These are phyloP conservation scores for Myriosclerotinia duriaeana DNA, from an alignment of 2,329 filamentous ascomycete genomes.

Conservation along the genomic window DNA sequence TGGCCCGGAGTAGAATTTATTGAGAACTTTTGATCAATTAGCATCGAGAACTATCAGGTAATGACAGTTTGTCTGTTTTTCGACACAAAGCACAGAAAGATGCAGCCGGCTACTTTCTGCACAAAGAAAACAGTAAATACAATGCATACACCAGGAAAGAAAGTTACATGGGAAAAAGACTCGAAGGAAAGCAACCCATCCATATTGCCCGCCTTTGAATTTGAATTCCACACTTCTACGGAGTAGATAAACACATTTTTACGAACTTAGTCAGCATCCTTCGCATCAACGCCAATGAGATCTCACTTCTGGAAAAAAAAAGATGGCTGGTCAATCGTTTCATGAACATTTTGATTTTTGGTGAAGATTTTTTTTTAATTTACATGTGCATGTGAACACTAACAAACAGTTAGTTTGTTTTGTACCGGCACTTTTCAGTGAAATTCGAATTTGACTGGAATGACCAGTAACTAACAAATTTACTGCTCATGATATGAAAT, in stretches of 20 bases:
- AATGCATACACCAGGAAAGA: neutral
- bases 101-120: neutral
- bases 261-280: neutral
- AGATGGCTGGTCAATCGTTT: too few relatives aligned
- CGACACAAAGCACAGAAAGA: neutral
- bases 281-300: neutral
- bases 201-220: neutral
- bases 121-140: slow-evolving; percentile 4
- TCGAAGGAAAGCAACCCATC: neutral
- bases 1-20: neutral
- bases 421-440: too few relatives aligned
- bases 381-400: too few relatives aligned
- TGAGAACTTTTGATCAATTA: neutral
- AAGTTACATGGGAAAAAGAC: neutral
- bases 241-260: neutral
- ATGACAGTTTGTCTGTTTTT: neutral
- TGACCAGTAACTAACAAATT: neutral
- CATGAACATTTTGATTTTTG: too few relatives aligned
- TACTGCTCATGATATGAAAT: neutral
- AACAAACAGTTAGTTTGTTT: neutral
- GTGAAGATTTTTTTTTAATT: too few relatives aligned
- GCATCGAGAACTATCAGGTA: neutral
- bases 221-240: neutral
- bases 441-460: neutral
- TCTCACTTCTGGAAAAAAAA: neutral